These are phyloP conservation scores for Cnidoscolus chayamansa DNA, from an alignment of 441 rosid genomes.

Conservation along the genomic window DNA sequence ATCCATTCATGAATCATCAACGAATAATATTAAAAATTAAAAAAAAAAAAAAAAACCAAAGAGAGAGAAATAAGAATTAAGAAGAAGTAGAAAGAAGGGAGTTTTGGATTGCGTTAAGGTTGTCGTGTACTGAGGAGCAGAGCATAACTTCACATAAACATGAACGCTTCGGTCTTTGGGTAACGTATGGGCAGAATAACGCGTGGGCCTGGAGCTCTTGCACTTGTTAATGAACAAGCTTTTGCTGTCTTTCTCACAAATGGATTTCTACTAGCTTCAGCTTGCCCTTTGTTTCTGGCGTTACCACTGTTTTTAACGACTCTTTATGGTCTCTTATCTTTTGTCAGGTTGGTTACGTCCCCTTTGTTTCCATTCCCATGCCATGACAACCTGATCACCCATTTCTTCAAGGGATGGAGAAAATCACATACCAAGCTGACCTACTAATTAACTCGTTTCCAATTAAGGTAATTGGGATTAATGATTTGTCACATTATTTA, in stretches of 20 bases:
- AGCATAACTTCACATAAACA: not conserved
- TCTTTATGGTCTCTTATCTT: not conserved
- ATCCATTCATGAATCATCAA: not conserved
- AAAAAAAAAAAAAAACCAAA: too few relatives aligned
- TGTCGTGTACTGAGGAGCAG: constrained; percentile 22
- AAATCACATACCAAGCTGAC: too few relatives aligned
- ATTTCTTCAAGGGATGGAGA: too few relatives aligned
- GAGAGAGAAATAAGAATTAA: not conserved
- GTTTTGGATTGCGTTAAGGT: constrained; percentile 27
- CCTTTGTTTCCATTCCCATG: not conserved
- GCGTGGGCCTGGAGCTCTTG: constrained; percentile 1
- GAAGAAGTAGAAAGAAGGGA: not conserved
- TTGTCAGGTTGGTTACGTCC: not conserved
- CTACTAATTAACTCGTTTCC: too few relatives aligned
- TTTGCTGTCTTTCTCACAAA: too few relatives aligned
- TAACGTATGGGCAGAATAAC: constrained; percentile 17
- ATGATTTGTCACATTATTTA: too few relatives aligned
- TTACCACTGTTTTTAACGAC: too few relatives aligned
- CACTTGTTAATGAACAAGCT: not conserved
- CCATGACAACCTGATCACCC: too few relatives aligned
- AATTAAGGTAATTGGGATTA: too few relatives aligned
- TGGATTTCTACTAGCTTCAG: too few relatives aligned
- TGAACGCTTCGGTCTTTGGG: not conserved
- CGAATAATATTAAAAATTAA: not conserved
- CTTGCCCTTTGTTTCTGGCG: not conserved